phyloP scores from a whole-genome alignment of 345 rosid species.

The Gynandropsis gynandra region DNA sequence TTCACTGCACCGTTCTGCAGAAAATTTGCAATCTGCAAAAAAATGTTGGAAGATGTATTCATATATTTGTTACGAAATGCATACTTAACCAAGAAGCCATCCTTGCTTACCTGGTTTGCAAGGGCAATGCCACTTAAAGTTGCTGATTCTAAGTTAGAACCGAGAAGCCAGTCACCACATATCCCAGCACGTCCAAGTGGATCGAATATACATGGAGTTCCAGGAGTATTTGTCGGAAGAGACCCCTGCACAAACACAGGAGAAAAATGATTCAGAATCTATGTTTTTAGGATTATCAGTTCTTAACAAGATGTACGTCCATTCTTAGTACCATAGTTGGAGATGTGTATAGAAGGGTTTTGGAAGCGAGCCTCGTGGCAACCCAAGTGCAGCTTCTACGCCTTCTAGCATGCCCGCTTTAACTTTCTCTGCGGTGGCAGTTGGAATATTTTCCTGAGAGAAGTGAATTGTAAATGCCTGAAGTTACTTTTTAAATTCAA shows the following conservation, averaged over 20 bases:
- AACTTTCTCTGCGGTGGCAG: slow-evolving; percentile 65
- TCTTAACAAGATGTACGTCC: too few species aligned
- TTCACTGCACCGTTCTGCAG: slow-evolving; percentile 39
- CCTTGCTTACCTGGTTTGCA: slow-evolving; percentile 62
- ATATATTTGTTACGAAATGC: too few species aligned
- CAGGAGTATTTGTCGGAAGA: slow-evolving; percentile 69
- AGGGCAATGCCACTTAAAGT: slow-evolving; percentile 82
- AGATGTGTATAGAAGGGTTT: slow-evolving; percentile 48
- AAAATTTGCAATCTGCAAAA: slow-evolving; percentile 60
- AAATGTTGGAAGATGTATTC: not conserved
- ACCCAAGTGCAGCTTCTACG: slow-evolving; percentile 62
- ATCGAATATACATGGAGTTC: slow-evolving; percentile 71
- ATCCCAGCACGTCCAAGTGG: slow-evolving; percentile 87
- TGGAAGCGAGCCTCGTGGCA: slow-evolving; percentile 56
- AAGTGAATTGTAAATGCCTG: not conserved
- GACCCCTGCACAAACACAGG: too few species aligned
- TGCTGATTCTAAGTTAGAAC: slow-evolving; percentile 82
- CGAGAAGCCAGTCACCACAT: slow-evolving; percentile 91
- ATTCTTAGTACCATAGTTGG: slow-evolving; percentile 92
- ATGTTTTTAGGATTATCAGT: too few species aligned
- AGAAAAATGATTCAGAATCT: too few species aligned
- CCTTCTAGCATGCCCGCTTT: slow-evolving; percentile 67
- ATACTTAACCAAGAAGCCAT: too few species aligned
- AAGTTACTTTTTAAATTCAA: not conserved
- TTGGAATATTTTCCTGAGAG: slow-evolving; percentile 70